Conservation (phyloP, 352 stramenopile species). For the Plasmopara halstedii region DNA sequence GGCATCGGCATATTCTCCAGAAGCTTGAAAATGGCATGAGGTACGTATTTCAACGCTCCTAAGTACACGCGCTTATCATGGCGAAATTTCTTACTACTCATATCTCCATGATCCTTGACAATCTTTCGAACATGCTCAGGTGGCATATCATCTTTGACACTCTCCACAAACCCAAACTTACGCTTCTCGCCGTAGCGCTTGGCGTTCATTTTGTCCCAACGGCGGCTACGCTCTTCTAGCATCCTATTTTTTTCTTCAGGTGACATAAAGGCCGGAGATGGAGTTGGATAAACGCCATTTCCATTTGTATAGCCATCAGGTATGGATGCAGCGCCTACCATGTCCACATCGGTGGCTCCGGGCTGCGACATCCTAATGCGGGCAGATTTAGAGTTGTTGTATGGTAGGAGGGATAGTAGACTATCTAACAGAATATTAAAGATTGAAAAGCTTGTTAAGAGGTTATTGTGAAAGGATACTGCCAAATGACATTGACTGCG, state of each 20-base stretch:
- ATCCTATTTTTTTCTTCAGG: conserved; percentile 53
- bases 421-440: not conserved
- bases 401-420: conserved; percentile 16
- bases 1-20: conserved; percentile 99
- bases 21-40: conserved; percentile 99
- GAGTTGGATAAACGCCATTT: not conserved
- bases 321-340: conserved; percentile 12
- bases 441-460: no score
- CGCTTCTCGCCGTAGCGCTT: conserved; percentile 93
- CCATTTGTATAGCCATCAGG: conserved; percentile 8
- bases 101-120: conserved; percentile 99
- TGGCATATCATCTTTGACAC: conserved; percentile 87
- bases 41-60: conserved; percentile 99
- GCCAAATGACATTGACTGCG: not conserved
- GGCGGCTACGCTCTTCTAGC: conserved; percentile 74
- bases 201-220: conserved; percentile 86
- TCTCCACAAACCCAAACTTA: conserved; percentile 92
- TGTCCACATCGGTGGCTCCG: conserved; percentile 20
- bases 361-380: conserved; percentile 17
- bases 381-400: no score
- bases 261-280: conserved; percentile 11
- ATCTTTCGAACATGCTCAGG: conserved; percentile 99
- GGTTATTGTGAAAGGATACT: no score
- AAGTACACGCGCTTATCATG: conserved; percentile 99
- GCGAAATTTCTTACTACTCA: conserved; percentile 99